These are phyloP conservation scores for Mucor indicus DNA, from an alignment of 371 early-diverging fungal species.

Conservation along the genomic window DNA sequence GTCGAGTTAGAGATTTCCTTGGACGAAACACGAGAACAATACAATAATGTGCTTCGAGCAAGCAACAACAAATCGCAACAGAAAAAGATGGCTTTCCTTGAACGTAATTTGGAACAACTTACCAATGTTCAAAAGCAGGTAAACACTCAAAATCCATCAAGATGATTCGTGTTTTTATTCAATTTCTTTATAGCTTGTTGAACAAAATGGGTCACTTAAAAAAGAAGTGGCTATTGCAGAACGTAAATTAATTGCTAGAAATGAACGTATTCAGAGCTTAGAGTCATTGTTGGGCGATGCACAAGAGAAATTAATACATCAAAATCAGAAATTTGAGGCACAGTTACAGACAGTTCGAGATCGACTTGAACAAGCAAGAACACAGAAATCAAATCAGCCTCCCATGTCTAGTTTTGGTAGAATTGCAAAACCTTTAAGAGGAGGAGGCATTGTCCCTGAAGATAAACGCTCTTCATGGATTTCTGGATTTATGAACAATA, in stretches of 20 bases:
- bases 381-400: constrained; percentile 51
- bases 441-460: constrained; percentile 57
- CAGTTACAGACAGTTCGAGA: constrained; percentile 79
- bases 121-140: constrained; percentile 88
- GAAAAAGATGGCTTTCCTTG: constrained; percentile 92
- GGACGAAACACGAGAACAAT: constrained; percentile 90
- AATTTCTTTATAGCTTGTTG: constrained; percentile 62
- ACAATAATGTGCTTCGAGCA: constrained; percentile 76
- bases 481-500: constrained; percentile 28
- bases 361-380: constrained; percentile 73
- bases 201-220: constrained; percentile 89
- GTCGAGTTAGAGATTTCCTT: constrained; percentile 92
- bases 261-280: constrained; percentile 87
- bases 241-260: constrained; percentile 83
- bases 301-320: constrained; percentile 68
- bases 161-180: background rate
- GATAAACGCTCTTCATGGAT: constrained; percentile 40
- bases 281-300: constrained; percentile 79
- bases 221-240: constrained; percentile 87
- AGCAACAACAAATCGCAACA: constrained; percentile 81
- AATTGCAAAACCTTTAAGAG: constrained; percentile 93
- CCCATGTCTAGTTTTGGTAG: constrained; percentile 73
- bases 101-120: constrained; percentile 92
- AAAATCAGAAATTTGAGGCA: constrained; percentile 84
- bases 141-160: constrained; percentile 2